Percentiles rank a stretch among this genome's conserved stretches.
Conservation (phyloP, 1,284 basidiomycete genomes). For the Ustilago curta region DNA sequence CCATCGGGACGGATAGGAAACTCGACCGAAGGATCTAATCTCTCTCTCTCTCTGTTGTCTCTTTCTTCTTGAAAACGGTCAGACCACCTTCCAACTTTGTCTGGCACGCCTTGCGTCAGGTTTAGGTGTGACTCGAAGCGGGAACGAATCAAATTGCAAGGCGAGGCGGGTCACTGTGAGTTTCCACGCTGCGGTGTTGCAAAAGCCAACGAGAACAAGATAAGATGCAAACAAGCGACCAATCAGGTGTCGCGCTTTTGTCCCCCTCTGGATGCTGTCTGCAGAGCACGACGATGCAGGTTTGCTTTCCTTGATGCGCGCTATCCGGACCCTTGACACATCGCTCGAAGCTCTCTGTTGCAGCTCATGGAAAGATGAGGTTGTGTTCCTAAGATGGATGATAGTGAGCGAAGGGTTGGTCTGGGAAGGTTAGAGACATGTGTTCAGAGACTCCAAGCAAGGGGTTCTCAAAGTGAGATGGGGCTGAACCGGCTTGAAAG, state of each 20-base stretch:
- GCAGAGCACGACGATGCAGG: background rate
- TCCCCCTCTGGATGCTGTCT: background rate
- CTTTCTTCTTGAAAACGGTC: slow-evolving; percentile 14
- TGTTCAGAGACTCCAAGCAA: too few relatives aligned
- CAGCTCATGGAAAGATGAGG: too few relatives aligned
- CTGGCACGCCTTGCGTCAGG: slow-evolving; percentile 27
- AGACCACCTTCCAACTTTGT: background rate
- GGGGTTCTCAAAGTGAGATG: too few relatives aligned
- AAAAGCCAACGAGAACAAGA: slow-evolving; percentile 7
- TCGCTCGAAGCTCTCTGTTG: too few relatives aligned
- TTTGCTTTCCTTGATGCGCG: background rate
- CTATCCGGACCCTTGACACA: background rate
- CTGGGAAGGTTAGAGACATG: background rate
- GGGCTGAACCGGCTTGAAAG: background rate
- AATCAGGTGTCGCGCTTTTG: slow-evolving; percentile 8
- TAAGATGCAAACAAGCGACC: slow-evolving; percentile 22
- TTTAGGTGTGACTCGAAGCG: slow-evolving; percentile 28
- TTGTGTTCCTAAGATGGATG: too few relatives aligned
- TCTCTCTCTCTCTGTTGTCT: background rate
- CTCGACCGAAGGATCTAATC: slow-evolving; percentile 48
- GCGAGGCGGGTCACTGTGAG: background rate
- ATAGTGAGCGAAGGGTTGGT: background rate
- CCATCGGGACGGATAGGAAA: slow-evolving; percentile 44
- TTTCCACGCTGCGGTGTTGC: background rate
- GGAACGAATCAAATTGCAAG: background rate